Conservation (phyloP, 2,329 filamentous ascomycete genomes). For the Bipolaris sorokiniana region DNA sequence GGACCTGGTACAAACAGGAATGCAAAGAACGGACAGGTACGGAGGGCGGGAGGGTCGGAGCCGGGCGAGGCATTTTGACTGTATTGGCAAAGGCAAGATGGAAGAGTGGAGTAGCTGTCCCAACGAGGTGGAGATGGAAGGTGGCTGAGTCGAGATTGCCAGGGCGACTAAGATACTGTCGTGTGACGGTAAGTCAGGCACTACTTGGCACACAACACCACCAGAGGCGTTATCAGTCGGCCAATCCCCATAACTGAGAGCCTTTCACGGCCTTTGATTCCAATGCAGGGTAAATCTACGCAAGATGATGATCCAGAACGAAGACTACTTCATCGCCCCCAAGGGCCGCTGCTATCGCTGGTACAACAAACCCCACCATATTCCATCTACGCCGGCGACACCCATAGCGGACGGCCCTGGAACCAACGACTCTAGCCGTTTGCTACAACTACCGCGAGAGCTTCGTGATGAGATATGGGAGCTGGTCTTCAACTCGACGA, state of each 20-base stretch:
- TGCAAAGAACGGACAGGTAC: conserved; percentile 1
- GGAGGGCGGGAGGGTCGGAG: conserved; percentile 11
- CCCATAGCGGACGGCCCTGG: conserved; percentile 7
- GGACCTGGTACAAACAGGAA: conserved; percentile 1
- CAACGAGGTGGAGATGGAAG: conserved; percentile 19
- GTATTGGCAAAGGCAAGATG: conserved; percentile 17
- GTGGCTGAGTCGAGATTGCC: conserved; percentile 20
- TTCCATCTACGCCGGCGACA: conserved; percentile 4
- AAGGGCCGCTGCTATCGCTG: conserved; percentile 13
- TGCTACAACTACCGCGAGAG: conserved; percentile 19
- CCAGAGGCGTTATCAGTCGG: conserved; percentile 12
- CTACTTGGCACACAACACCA: conserved; percentile 13
- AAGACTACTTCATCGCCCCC: conserved; percentile 17
- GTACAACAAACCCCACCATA: conserved; percentile 11
- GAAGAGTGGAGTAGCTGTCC: conserved; percentile 15
- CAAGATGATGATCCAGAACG: conserved; percentile 20
- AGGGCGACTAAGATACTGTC: conserved; percentile 14
- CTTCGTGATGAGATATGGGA: conserved; percentile 22
- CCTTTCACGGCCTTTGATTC: conserved; percentile 6
- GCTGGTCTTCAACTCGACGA: conserved; percentile 22
- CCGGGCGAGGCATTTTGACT: conserved; percentile 17
- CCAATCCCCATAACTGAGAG: conserved; percentile 15
- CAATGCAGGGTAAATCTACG: conserved; percentile 9
- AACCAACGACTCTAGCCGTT: conserved; percentile 10
- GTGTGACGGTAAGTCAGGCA: conserved; percentile 15